A percentile compares a stretch with the other conserved stretches of the same genome.
These are phyloP conservation scores for Styphnolobium japonicum DNA, from an alignment of 306 rosid genomes.

Conservation along the genomic window DNA sequence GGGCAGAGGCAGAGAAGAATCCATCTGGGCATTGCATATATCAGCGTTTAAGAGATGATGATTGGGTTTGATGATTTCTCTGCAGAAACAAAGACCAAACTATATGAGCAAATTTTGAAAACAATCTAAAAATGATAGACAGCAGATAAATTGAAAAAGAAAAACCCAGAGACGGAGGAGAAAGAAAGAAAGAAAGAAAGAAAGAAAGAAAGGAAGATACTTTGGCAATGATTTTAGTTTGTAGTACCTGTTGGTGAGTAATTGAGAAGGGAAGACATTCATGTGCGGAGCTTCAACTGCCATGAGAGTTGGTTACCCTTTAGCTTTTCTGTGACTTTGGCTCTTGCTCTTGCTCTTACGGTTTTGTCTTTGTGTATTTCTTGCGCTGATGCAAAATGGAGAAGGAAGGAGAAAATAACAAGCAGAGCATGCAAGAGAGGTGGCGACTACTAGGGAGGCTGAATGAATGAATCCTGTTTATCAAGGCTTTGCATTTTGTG, in stretches of 20 bases:
- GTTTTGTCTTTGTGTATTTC: not conserved
- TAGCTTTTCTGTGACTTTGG: not conserved
- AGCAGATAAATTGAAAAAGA: not conserved
- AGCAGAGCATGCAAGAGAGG: slow-evolving; percentile 38
- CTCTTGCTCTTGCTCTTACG: not conserved
- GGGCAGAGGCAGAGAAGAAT: slow-evolving; percentile 8
- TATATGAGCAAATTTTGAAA: not conserved
- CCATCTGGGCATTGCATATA: slow-evolving; percentile 13
- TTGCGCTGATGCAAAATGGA: not conserved
- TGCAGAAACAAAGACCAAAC: slow-evolving; percentile 1
- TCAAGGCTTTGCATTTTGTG: slow-evolving; percentile 23
- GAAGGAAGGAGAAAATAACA: not conserved
- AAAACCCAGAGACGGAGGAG: too few relatives aligned
- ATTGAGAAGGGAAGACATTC: slow-evolving; percentile 48
- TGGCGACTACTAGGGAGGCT: slow-evolving; percentile 17
- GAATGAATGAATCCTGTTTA: slow-evolving; percentile 31
- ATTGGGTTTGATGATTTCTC: slow-evolving; percentile 36
- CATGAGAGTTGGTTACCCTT: slow-evolving; percentile 43
- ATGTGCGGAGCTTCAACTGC: slow-evolving; percentile 71
- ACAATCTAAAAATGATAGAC: not conserved
- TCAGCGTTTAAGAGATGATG: not conserved
- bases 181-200: too few relatives aligned
- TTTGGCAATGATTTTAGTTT: too few relatives aligned
- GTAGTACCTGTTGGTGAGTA: slow-evolving; percentile 36
- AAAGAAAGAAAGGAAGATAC: not conserved